Evolutionary conservation across 768 basidiomycete genomes (phyloP), one percentile per base, ranked within the genome.

Genomic region (Trametes coccinea): DNA sequence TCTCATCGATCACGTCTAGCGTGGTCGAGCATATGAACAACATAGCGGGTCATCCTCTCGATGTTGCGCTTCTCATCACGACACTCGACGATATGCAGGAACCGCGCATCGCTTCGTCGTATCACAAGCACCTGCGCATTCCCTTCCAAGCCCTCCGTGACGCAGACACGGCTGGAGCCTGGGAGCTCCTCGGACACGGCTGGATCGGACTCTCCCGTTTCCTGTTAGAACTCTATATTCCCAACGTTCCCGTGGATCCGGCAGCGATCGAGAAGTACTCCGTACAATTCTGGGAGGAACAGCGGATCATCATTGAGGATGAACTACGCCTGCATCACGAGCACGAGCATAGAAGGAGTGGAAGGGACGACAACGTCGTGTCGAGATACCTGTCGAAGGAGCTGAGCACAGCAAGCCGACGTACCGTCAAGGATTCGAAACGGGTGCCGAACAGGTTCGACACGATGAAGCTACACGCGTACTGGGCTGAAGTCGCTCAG

Each of bases 241-340:
- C 97, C 0, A 83, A 93, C 71, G 76, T 84, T 2, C 93, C 95
- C 2, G 75, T 98, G 51, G 97, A 99, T 72, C 97, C 97, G 30
- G 86, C 88, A 6, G 86, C 85, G 27, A 81, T 87, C 37, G 79
- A 85, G 56, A 79, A 77, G 53, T 82, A 77, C 50, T 75, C 77
- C 0, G 68, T 69, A 2, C 72, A 76, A 33, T 83, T 86, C 31
- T 78, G 80, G 70, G 68, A 70, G 31, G 68, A 77, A 51, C 78
- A 85, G 56, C 66, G 76, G 34, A 64, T 70, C 2, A 67, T 76
- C 29, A 65, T 91, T 3, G 62, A 69, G 3, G 73, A 74, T 2
- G 85, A 92, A 71, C 70, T 87, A 7, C 54, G 67, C 5, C 76
- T 92, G 6, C 87, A 91, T 64, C 67, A 63, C 16, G 69, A 78